Conservation (phyloP, 192 early-diverging fungal species). For the Coemansia javaensis region DNA sequence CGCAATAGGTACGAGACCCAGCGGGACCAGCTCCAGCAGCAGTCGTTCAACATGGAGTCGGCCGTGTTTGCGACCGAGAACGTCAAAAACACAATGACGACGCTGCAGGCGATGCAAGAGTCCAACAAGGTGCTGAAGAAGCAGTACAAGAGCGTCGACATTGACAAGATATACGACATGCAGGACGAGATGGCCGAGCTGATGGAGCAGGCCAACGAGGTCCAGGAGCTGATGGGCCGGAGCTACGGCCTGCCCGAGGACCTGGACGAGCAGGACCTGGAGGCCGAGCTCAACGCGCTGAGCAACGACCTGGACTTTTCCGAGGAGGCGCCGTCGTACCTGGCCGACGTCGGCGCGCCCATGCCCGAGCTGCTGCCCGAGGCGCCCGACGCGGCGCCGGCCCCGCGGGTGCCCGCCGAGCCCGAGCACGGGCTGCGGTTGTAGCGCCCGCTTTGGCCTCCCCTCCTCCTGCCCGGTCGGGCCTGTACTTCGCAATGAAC, state of each 20-base stretch:
- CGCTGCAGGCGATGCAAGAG: constrained; percentile 93
- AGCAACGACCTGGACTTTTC: constrained; percentile 82
- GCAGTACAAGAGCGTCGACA: constrained; percentile 91
- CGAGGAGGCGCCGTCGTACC: constrained; percentile 38
- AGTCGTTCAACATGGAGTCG: constrained; percentile 99
- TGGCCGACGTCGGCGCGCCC: constrained; percentile 10
- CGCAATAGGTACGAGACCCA: constrained; percentile 68
- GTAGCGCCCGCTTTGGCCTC: constrained; percentile 8
- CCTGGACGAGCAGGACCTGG: constrained; percentile 93
- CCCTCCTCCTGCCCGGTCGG: too few relatives aligned
- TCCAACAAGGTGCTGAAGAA: constrained; percentile 94
- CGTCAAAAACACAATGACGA: constrained; percentile 92
- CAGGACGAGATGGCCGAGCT: constrained; percentile 99
- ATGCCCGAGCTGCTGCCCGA: constrained; percentile 44
- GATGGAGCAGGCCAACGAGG: constrained; percentile 93
- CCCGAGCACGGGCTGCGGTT: constrained; percentile 36
- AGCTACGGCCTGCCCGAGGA: constrained; percentile 93
- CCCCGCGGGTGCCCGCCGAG: constrained; percentile 9
- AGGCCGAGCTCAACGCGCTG: constrained; percentile 96
- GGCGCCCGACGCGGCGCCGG: constrained; percentile 15
- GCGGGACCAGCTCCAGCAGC: constrained; percentile 90
- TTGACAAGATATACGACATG: constrained; percentile 89
- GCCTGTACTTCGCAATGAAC: too few relatives aligned
- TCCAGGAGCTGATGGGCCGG: constrained; percentile 91
- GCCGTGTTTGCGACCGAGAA: constrained; percentile 89